These are phyloP conservation scores for Nakazawaea siamensis DNA, from an alignment of 805 yeast species.

Conservation along the genomic window DNA sequence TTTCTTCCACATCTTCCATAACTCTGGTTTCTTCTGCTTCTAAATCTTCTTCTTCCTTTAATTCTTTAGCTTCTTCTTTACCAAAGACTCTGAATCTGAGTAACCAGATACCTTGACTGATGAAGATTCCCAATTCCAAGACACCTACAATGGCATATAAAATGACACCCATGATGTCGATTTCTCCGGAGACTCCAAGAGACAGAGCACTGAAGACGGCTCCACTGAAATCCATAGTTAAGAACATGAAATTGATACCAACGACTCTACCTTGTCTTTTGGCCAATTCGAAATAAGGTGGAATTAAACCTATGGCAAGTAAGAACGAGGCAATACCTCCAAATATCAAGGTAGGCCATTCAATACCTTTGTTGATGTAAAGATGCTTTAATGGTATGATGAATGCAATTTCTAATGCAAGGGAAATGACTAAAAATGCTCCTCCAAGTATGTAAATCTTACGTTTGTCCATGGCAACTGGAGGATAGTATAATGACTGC, in stretches of 20 bases:
- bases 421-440: constrained; percentile 32
- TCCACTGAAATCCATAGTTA: constrained; percentile 70
- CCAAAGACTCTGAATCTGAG: constrained; percentile 26
- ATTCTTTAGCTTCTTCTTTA: constrained; percentile 1
- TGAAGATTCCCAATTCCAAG: constrained; percentile 70
- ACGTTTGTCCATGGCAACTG: constrained; percentile 3
- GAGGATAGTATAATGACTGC: constrained; percentile 46
- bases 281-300: constrained; percentile 81
- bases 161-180: constrained; percentile 74
- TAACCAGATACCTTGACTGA: constrained; percentile 68
- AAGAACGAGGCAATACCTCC: constrained; percentile 76
- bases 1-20: neutral
- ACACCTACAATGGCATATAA: constrained; percentile 68
- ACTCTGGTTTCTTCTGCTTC: neutral
- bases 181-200: constrained; percentile 37
- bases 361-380: constrained; percentile 25
- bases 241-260: constrained; percentile 80
- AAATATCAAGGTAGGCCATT: constrained; percentile 75
- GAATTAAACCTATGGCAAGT: constrained; percentile 71
- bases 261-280: constrained; percentile 79
- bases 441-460: constrained; percentile 23
- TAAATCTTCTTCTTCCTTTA: constrained; percentile 9
- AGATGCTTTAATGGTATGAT: constrained; percentile 61
- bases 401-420: constrained; percentile 63
- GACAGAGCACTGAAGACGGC: constrained; percentile 68